Percentiles rank a stretch among this genome's conserved stretches.
These are phyloP conservation scores for Rhododendron simsii DNA, from an alignment of 148 eudicot species.

Conservation along the genomic window DNA sequence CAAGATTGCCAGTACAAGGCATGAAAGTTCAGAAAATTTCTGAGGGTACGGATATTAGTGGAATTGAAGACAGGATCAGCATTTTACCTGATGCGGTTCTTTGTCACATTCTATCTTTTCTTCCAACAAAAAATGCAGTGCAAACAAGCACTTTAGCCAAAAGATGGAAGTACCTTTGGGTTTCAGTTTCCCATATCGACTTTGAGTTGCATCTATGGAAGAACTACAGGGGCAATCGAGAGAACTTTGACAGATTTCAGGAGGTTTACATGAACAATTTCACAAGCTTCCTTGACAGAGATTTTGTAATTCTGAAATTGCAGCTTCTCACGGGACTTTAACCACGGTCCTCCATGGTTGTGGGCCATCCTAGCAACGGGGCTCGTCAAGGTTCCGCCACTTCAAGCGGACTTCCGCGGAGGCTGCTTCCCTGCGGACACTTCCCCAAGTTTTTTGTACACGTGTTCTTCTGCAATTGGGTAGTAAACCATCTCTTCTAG, in stretches of 20 bases:
- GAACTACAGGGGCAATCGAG: neutral
- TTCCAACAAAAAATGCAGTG: neutral
- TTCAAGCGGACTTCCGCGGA: no score
- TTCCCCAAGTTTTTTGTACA: no score
- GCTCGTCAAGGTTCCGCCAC: no score
- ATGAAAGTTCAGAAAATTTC: neutral
- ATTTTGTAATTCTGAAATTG: no score
- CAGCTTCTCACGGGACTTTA: no score
- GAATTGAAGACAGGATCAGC: neutral
- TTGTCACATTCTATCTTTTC: constrained; percentile 2
- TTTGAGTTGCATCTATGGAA: neutral
- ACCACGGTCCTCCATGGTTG: no score
- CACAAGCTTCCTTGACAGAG: neutral
- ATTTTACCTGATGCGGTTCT: neutral
- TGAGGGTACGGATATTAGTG: neutral
- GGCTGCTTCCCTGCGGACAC: no score
- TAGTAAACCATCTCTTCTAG: no score
- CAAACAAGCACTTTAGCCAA: neutral
- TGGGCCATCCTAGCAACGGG: no score
- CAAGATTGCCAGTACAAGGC: neutral
- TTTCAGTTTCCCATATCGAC: neutral
- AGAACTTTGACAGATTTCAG: neutral
- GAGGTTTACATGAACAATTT: neutral
- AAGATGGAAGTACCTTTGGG: neutral
- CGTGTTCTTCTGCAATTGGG: no score